Percentiles rank a stretch among this genome's conserved stretches.
phyloP scores from a whole-genome alignment of 306 rosid species.

The Cucumis melo region DNA sequence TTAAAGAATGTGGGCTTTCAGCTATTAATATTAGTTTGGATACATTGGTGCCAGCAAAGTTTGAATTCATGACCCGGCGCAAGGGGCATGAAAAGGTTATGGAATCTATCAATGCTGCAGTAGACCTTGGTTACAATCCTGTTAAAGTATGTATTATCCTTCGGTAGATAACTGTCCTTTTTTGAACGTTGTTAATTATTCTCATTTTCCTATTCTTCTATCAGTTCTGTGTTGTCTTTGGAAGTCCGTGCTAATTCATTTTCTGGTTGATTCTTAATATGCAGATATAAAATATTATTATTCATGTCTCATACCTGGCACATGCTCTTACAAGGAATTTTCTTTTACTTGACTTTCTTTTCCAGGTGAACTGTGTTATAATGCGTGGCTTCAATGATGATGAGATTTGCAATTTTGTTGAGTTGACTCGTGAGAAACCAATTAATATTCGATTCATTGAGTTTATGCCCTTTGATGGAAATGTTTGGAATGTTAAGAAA shows the following conservation, averaged over 20 bases:
- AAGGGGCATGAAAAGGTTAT: constrained; percentile 76
- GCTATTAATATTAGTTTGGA: constrained; percentile 78
- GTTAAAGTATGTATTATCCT: constrained; percentile 48
- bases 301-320: background rate
- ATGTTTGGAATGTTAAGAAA: constrained; percentile 96
- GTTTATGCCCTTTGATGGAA: constrained; percentile 99
- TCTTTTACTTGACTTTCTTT: constrained; percentile 7
- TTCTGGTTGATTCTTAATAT: background rate
- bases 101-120: constrained; percentile 64
- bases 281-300: background rate
- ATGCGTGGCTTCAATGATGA: constrained; percentile 95
- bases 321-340: background rate
- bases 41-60: constrained; percentile 75
- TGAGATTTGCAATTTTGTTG: constrained; percentile 75
- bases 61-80: constrained; percentile 86
- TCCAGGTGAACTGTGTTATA: constrained; percentile 84
- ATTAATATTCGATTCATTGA: constrained; percentile 84
- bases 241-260: background rate
- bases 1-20: constrained; percentile 70
- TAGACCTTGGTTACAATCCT: constrained; percentile 70
- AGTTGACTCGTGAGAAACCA: constrained; percentile 67
- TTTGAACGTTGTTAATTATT: background rate
- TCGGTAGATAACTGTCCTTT: background rate
- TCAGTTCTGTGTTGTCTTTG: background rate
- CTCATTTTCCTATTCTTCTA: constrained; percentile 4